Evolutionary conservation across 805 yeast genomes (phyloP).

Genomic region (Starmerella ratchasimensis): DNA sequence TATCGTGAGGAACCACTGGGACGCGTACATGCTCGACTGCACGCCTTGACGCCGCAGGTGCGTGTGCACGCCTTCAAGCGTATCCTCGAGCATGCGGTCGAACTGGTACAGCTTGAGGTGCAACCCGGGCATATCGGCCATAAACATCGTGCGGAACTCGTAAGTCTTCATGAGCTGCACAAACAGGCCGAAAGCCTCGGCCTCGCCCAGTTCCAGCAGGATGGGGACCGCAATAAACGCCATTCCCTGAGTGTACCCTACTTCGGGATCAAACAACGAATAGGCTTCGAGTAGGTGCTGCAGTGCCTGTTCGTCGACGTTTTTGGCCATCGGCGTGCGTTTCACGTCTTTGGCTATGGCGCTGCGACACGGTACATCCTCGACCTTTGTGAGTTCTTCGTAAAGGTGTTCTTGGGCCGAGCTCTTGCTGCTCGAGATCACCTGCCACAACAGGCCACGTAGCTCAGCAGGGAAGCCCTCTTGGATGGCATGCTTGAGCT

Average conservation of each 20-base stretch:
- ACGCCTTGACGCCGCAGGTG: slow-evolving; percentile 81
- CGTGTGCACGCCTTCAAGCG: slow-evolving; percentile 52
- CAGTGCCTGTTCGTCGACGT: slow-evolving; percentile 41
- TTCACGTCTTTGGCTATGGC: slow-evolving; percentile 70
- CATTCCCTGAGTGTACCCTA: slow-evolving; percentile 98
- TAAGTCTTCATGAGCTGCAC: slow-evolving; percentile 76
- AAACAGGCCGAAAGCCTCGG: slow-evolving; percentile 72
- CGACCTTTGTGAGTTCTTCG: slow-evolving; percentile 33
- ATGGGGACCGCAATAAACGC: slow-evolving; percentile 83
- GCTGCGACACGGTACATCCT: slow-evolving; percentile 50
- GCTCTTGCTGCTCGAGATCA: slow-evolving; percentile 66
- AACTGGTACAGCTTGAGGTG: slow-evolving; percentile 76
- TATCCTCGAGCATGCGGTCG: slow-evolving; percentile 71
- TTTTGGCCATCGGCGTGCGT: slow-evolving; percentile 70
- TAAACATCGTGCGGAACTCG: slow-evolving; percentile 59
- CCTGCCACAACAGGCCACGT: slow-evolving; percentile 87
- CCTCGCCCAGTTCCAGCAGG: slow-evolving; percentile 62
- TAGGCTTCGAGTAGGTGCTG: slow-evolving; percentile 71
- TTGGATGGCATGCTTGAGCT: slow-evolving; percentile 47
- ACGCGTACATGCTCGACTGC: slow-evolving; percentile 87
- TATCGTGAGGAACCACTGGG: slow-evolving; percentile 93
- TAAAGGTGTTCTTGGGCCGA: slow-evolving; percentile 46
- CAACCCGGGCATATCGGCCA: slow-evolving; percentile 90
- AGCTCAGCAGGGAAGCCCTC: slow-evolving; percentile 74
- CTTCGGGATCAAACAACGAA: slow-evolving; percentile 75